Conservation (phyloP, 345 rosid species). For the Moricandia moricandioides region DNA sequence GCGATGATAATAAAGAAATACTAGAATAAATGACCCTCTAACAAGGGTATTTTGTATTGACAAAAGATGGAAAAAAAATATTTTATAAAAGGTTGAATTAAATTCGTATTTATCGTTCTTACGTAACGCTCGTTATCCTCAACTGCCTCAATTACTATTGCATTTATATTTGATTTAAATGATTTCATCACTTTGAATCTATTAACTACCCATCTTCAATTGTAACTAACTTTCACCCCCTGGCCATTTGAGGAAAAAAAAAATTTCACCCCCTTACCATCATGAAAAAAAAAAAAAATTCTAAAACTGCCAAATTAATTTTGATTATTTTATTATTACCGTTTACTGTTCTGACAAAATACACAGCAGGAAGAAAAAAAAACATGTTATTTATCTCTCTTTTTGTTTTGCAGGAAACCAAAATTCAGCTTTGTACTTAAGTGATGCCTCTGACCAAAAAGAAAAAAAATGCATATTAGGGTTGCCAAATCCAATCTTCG, state of each 20-base stretch:
- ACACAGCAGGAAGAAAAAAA: background rate
- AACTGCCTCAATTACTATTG: constrained; percentile 37
- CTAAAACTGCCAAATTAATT: background rate
- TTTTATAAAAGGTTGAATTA: constrained; percentile 5
- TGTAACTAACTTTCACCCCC: constrained; percentile 11
- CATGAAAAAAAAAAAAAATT: no score
- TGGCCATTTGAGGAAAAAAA: background rate
- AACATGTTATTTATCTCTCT: no score
- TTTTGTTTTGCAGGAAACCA: background rate
- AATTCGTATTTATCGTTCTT: constrained; percentile 31
- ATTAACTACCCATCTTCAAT: constrained; percentile 28
- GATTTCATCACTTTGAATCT: constrained; percentile 31
- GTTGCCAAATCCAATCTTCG: background rate
- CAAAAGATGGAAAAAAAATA: no score
- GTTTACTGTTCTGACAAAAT: background rate
- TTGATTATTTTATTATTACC: background rate
- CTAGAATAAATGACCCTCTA: no score
- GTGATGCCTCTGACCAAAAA: background rate
- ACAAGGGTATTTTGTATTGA: no score
- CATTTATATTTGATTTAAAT: constrained; percentile 34
- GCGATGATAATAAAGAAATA: no score
- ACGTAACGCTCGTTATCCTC: constrained; percentile 37
- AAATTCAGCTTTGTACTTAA: background rate
- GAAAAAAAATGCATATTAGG: background rate
- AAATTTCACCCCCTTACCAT: background rate